Evolutionary conservation across 164 flowering plant genomes (phyloP), one percentile per base, ranked within the genome.

Genomic region (Echeveria elegans): DNA sequence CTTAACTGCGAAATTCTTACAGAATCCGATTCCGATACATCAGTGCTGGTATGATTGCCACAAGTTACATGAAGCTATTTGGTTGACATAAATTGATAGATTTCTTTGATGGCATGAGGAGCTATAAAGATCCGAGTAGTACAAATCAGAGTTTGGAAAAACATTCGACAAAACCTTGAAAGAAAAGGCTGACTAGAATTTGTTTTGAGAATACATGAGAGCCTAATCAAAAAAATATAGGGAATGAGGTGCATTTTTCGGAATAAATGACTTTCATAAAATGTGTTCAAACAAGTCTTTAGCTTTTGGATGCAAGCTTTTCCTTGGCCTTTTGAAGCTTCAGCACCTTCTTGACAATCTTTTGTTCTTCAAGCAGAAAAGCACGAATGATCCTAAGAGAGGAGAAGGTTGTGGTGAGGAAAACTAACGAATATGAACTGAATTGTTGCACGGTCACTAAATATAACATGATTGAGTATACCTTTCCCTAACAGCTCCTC

Each of bases 401-500:
- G 3, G 3, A 34, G 37, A 34, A 34, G 3, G 3, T 3, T 34
- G 37, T 34, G 37, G n/a, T n/a, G n/a, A n/a, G n/a, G n/a, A n/a
- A 34, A 34, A 34, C 7, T 34, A 34, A 34, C 37, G 7, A 3
- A 34, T 3, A 34, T 3, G 37, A 34, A 34, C 5, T 34, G 37
- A 7, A 34, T 34, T 34, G 3, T 34, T 34, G n/a, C n/a, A n/a
- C n/a, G n/a, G n/a, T n/a, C n/a, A n/a, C n/a, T 36, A 36, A 4
- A 36, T 36, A 36, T 4, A 36, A 4, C 9, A 40, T 5, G 45
- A 40, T 11, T 40, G 1, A 11, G 15, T 40, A 40, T 40, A 81
- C 88, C 88, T 82, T 62, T 82, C 84, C 28, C 88, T 76, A 9
- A 84, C 85, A 38, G 88, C 88, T 64, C 79, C 45, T 14, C 84